phyloP scores from a whole-genome alignment of 2,329 filamentous ascomycete genomes.

The Sclerotiophoma versabilis region DNA sequence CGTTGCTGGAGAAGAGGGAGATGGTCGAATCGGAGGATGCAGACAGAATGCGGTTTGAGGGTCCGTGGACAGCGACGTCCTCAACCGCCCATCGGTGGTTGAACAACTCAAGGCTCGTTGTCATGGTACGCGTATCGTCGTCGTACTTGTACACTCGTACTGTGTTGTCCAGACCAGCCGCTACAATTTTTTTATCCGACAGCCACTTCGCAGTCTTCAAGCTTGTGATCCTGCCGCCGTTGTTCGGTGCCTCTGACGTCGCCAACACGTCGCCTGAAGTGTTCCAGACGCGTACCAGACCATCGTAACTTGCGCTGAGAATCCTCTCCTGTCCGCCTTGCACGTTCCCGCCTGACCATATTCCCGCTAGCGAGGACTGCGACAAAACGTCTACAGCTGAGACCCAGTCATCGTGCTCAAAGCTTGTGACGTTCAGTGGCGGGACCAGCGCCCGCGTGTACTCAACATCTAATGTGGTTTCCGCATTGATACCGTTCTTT shows the following conservation, averaged over 20 bases:
- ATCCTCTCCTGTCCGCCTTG: slow-evolving; percentile 71
- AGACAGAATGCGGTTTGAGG: slow-evolving; percentile 80
- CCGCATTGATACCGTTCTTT: slow-evolving; percentile 83
- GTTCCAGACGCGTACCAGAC: slow-evolving; percentile 85
- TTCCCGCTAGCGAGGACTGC: slow-evolving; percentile 65
- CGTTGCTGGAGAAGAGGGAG: slow-evolving; percentile 87
- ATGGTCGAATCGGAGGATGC: slow-evolving; percentile 83
- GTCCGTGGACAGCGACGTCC: slow-evolving; percentile 74
- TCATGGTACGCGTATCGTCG: slow-evolving; percentile 69
- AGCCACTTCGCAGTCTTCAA: slow-evolving; percentile 85
- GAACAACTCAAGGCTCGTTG: slow-evolving; percentile 80
- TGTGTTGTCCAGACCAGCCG: slow-evolving; percentile 82
- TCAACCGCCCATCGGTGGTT: slow-evolving; percentile 80
- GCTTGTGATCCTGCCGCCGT: slow-evolving; percentile 71
- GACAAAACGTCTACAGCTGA: slow-evolving; percentile 85
- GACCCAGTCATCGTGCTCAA: slow-evolving; percentile 98
- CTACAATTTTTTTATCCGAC: slow-evolving; percentile 78
- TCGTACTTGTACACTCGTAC: slow-evolving; percentile 89
- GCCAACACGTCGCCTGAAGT: slow-evolving; percentile 84
- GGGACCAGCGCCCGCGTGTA: slow-evolving; percentile 93
- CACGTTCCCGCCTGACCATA: slow-evolving; percentile 60
- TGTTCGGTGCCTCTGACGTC: slow-evolving; percentile 70
- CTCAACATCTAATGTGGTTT: slow-evolving; percentile 86
- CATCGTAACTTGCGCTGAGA: slow-evolving; percentile 93
- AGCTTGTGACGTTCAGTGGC: slow-evolving; percentile 86